Evolutionary conservation across 2,329 filamentous ascomycete genomes (phyloP).

Genomic region (Arachnopeziza araneosa): DNA sequence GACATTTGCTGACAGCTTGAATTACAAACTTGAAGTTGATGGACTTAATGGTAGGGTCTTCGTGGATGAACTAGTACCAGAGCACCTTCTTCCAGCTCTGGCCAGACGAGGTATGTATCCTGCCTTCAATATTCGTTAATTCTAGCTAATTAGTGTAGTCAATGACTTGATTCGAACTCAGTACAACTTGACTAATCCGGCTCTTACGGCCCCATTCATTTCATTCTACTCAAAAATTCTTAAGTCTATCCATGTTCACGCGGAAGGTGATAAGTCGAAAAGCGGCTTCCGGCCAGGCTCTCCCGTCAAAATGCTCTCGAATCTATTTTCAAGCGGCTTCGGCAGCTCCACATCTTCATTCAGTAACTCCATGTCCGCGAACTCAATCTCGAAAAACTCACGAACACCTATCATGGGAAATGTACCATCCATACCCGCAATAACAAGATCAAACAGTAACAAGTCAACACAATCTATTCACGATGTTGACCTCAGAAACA

Average conservation of each 20-base stretch:
- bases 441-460: slow-evolving; percentile 26
- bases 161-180: slow-evolving; percentile 67
- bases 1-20: slow-evolving; percentile 43
- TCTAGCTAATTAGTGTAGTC: slow-evolving; percentile 46
- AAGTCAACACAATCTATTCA: slow-evolving; percentile 26
- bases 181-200: slow-evolving; percentile 60
- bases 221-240: slow-evolving; percentile 75
- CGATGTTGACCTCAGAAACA: slow-evolving; percentile 26
- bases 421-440: slow-evolving; percentile 36
- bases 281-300: slow-evolving; percentile 73
- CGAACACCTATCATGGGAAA: slow-evolving; percentile 35
- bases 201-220: slow-evolving; percentile 62
- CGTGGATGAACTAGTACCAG: slow-evolving; percentile 65
- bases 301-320: slow-evolving; percentile 85
- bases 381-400: slow-evolving; percentile 30
- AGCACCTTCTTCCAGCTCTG: slow-evolving; percentile 70
- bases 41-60: slow-evolving; percentile 67
- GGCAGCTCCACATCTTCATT: slow-evolving; percentile 36
- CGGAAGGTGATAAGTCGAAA: slow-evolving; percentile 58
- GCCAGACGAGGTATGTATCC: slow-evolving; percentile 60
- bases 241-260: slow-evolving; percentile 59
- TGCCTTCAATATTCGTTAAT: background rate
- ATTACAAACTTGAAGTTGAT: slow-evolving; percentile 51
- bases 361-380: slow-evolving; percentile 26
- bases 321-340: slow-evolving; percentile 61